These are phyloP conservation scores for Fraxinus pennsylvanica DNA, from an alignment of 257 asterid species.

Conservation along the genomic window DNA sequence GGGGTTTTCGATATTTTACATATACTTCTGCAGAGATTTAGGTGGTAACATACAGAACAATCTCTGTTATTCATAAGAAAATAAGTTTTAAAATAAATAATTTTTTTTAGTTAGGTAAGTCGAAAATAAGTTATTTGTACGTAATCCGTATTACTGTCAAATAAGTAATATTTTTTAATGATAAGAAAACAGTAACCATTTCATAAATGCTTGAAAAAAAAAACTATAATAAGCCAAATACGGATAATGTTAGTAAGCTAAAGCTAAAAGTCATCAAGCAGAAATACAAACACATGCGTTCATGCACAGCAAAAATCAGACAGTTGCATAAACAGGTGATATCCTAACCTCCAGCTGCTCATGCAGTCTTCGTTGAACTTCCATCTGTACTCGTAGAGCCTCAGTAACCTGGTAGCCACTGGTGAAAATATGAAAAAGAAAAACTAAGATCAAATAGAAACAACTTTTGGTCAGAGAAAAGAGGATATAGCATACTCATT, in stretches of 20 bases:
- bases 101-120: background rate
- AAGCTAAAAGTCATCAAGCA: too few species aligned
- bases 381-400: slow-evolving; percentile 92
- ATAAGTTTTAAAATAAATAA: too few species aligned
- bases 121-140: too few species aligned
- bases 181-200: too few species aligned
- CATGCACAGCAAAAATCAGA: background rate
- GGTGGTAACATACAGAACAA: background rate
- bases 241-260: too few species aligned
- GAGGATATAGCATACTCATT: slow-evolving; percentile 53
- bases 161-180: too few species aligned
- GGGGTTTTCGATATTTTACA: background rate
- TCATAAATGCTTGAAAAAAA: too few species aligned
- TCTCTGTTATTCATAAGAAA: background rate
- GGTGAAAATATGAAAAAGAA: slow-evolving; percentile 30
- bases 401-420: slow-evolving; percentile 89
- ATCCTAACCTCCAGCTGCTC: slow-evolving; percentile 77
- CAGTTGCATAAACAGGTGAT: background rate
- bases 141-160: background rate
- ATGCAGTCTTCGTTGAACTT: slow-evolving; percentile 78
- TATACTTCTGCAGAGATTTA: background rate
- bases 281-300: too few species aligned
- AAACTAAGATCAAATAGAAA: slow-evolving; percentile 2
- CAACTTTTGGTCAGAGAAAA: background rate
- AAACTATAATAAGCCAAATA: too few species aligned